phyloP scores from a whole-genome alignment of 2,329 filamentous ascomycete species.

The Alternaria ventricosa region DNA sequence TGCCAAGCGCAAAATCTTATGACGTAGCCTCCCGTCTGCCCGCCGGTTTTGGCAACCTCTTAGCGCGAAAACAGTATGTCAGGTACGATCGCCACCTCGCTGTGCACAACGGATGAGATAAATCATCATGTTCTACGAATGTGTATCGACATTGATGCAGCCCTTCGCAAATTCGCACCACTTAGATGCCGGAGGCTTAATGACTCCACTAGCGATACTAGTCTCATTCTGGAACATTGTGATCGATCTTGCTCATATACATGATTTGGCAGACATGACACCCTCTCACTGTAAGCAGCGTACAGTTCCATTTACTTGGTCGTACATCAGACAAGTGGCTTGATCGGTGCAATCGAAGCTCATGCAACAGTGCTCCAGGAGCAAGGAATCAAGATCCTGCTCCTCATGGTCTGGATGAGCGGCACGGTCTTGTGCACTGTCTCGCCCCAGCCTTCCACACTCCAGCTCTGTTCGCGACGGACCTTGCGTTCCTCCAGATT shows the following conservation, averaged over 20 bases:
- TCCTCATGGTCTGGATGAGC: slow-evolving; percentile 96
- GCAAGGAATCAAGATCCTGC: slow-evolving; percentile 89
- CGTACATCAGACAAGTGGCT: neutral
- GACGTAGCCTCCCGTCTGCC: slow-evolving; percentile 34
- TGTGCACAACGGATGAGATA: neutral
- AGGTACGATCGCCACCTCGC: neutral
- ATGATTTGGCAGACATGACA: neutral
- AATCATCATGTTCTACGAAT: neutral
- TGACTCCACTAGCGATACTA: neutral
- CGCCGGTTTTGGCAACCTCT: slow-evolving; percentile 5
- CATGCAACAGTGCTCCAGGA: slow-evolving; percentile 93
- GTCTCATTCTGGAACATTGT: neutral
- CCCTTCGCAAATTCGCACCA: neutral
- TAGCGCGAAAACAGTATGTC: neutral
- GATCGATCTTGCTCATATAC: neutral
- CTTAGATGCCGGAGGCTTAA: neutral
- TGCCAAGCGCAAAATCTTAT: slow-evolving; percentile 39
- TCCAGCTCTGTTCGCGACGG: slow-evolving; percentile 93
- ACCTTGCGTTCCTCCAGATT: slow-evolving; percentile 92
- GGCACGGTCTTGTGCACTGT: slow-evolving; percentile 99
- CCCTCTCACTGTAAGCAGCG: neutral
- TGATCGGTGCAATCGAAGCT: slow-evolving; percentile 7
- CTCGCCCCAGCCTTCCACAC: slow-evolving; percentile 92
- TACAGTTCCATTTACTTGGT: neutral
- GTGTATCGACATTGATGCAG: neutral